Percentiles rank a stretch among this genome's conserved stretches.
phyloP scores from a whole-genome alignment of 2,329 filamentous ascomycete genomes.

The Clarireedia sp. region DNA sequence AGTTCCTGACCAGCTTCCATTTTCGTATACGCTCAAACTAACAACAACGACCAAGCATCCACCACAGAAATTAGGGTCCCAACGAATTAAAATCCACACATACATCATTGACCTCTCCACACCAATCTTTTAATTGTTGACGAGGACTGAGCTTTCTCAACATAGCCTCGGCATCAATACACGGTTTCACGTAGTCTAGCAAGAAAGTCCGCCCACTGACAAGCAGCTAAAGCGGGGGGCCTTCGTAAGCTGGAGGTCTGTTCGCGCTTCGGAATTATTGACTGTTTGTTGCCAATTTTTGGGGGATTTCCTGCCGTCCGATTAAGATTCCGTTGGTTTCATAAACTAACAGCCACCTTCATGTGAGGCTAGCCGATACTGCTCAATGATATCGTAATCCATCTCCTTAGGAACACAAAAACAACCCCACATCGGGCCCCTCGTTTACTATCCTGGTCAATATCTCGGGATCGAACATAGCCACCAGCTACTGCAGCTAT shows the following conservation, averaged over 20 bases:
- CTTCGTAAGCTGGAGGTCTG: slow-evolving; percentile 1
- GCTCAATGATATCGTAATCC: too few species aligned
- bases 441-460: not conserved
- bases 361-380: not conserved
- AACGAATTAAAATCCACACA: not conserved
- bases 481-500: not conserved
- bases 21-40: not conserved
- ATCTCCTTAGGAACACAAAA: not conserved
- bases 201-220: slow-evolving; percentile 1
- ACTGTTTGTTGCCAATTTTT: not conserved
- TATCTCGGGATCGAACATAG: not conserved
- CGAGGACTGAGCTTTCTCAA: not conserved
- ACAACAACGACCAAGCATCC: not conserved
- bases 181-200: not conserved
- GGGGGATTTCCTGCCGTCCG: not conserved
- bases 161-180: not conserved
- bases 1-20: not conserved
- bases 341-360: too few species aligned
- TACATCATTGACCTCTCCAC: not conserved
- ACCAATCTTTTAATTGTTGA: not conserved
- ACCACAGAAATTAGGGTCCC: not conserved
- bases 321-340: not conserved
- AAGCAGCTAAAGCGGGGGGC: not conserved
- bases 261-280: not conserved
- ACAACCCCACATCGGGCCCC: slow-evolving; percentile 5